Conservation (phyloP, 2,329 filamentous ascomycete genomes). For the Aureobasidium sp. region DNA sequence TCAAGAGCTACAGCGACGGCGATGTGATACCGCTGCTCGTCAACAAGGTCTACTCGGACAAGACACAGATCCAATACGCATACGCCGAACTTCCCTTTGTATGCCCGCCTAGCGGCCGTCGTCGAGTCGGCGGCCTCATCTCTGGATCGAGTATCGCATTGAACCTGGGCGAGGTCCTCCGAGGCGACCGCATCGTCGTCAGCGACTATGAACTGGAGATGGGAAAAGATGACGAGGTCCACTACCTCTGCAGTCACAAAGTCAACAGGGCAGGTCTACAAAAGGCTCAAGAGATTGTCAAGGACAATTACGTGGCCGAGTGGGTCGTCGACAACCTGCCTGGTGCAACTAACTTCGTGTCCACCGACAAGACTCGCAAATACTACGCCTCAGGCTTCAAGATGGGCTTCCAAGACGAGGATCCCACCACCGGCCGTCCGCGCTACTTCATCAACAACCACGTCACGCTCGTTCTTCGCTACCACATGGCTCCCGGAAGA, state of each 20-base stretch:
- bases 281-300: constrained; percentile 64
- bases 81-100: constrained; percentile 86
- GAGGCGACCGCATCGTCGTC: constrained; percentile 75
- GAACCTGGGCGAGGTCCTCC: constrained; percentile 80
- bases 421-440: constrained; percentile 51
- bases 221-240: constrained; percentile 67
- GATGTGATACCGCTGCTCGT: constrained; percentile 78
- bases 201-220: constrained; percentile 78
- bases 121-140: constrained; percentile 59
- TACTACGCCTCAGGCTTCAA: constrained; percentile 91
- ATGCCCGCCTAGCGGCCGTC: constrained; percentile 67
- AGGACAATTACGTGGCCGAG: constrained; percentile 76
- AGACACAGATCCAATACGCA: constrained; percentile 84
- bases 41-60: constrained; percentile 87
- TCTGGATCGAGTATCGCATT: constrained; percentile 72
- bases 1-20: constrained; percentile 69
- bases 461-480: constrained; percentile 75
- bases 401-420: constrained; percentile 67
- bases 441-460: constrained; percentile 81
- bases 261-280: constrained; percentile 59
- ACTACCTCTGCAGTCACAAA: constrained; percentile 63
- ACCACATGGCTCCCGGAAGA: constrained; percentile 62
- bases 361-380: constrained; percentile 73
- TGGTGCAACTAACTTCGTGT: constrained; percentile 81
- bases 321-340: constrained; percentile 93